Evolutionary conservation across 176 grass and related monocot genomes (phyloP), one percentile per base, ranked within the genome.

Genomic region (Oryza glumipatula): DNA sequence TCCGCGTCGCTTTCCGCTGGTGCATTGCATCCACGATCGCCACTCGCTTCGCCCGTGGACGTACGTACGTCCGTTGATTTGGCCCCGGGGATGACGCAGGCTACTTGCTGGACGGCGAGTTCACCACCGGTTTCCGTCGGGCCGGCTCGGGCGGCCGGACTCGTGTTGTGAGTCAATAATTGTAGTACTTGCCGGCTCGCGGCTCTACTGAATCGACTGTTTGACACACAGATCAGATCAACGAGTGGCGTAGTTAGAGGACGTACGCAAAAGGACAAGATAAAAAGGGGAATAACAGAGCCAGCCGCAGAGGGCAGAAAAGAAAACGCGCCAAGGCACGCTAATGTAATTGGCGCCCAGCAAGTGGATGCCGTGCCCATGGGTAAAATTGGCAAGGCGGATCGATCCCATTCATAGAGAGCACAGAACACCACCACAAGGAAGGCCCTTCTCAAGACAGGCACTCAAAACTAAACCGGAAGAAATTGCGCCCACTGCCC

Each of bases 401-500:
- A 14, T 76, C 41, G 26, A 39, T 35, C 28, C n/a, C 22, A 71
- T 19, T 65, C 7, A 56, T 22, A 11, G 70, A 46, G 36, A 75
- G 26, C 81, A 5, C 46, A 80, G 63, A 84, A 80, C 81, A 69
- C 81, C 81, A 69, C 81, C 75, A 69, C 69, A 69, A 30, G 5
- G 21, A 39, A n/a, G 47, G 47, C 46, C 69, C 47, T 84, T 80
- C 69, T 80, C 74, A 73, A 84, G 80, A 68, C 60, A 7, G 45
- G 46, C 87, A 6, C 81, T 74, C 81, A 83, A 78, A 88, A 56
- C 76, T 76, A 71, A 65, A 32, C 46, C 45, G 3, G 5, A 2
- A 41, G 1, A 14, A 10, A 22, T 0, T 1, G n/a, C 12, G 7
- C 54, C 16, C 48, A 32, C 30, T 32, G 30, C 30, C 30, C 30